phyloP scores from a whole-genome alignment of 2,329 filamentous ascomycete genomes.

The Tolypocladium album region DNA sequence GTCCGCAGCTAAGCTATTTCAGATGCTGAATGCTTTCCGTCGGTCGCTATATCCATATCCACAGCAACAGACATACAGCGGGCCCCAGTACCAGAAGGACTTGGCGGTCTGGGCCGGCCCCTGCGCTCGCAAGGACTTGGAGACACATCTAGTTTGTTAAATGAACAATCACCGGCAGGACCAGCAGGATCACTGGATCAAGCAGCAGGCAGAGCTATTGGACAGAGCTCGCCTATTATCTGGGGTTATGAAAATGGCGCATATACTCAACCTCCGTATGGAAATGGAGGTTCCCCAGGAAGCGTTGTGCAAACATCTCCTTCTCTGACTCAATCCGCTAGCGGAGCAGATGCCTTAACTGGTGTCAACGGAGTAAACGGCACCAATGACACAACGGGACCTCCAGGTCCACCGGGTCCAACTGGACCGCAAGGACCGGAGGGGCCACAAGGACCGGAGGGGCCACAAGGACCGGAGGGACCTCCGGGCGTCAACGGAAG shows the following conservation, averaged over 20 bases:
- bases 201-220: not conserved
- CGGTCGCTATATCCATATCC: not conserved
- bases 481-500: not conserved
- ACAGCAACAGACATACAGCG: not conserved
- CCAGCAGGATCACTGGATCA: not conserved
- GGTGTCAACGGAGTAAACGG: not conserved
- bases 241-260: not conserved
- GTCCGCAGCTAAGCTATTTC: not conserved
- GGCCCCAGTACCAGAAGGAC: too few species aligned
- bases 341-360: not conserved
- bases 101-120: not conserved
- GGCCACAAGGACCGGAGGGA: not conserved
- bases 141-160: not conserved
- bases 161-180: not conserved
- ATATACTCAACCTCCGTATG: not conserved
- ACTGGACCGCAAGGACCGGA: too few species aligned
- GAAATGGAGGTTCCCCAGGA: too few species aligned
- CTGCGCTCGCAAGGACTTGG: not conserved
- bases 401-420: not conserved
- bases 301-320: not conserved
- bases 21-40: not conserved
- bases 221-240: not conserved
- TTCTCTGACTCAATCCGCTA: not conserved
- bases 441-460: too few species aligned
- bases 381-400: not conserved